Evolutionary conservation across 2,329 filamentous ascomycete species (phyloP), one percentile per base, ranked within the genome.

Genomic region (Escovopsis weberi): DNA sequence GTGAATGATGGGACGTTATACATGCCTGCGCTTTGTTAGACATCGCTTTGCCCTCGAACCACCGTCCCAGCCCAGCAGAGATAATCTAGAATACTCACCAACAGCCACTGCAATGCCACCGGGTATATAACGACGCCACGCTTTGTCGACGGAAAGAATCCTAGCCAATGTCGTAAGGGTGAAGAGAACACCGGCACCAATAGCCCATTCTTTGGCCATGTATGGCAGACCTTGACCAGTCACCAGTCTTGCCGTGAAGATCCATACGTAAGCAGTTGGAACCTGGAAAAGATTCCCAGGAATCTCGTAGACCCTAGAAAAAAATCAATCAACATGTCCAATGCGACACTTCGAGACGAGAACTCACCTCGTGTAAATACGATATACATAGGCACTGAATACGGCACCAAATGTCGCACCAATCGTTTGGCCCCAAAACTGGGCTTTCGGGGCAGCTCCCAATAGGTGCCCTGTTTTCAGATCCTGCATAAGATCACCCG

Each of bases 1-100:
- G 91, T 98, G 57, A 98, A 98, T 0, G 86, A 94, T 0, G 91
- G 91, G 1, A 89, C 86, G 54, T 96, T 98, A 64, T 96, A 98
- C 78, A 98, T 98, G 39, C 91, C 82, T 81, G 51, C 15, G 28
- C 2, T 32, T 42, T 32, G 11, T 26, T n/a, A 45, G 6, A 38
- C 28, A 9, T 32, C 11, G 28, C 7, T 32, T 11, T 32, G 28
- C 7, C 28, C 11, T 9, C 7, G 8, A 11, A 3, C 11, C 28
- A 3, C 11, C 4, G 8, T 9, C 28, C 28, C 8, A 3, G 28
- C 7, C 28, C 28, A 30, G 26, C 18, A 2, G 26, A 30, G 43
- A 28, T 47, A 40, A 28, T 12, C 38, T 38, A 5, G 7, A 36
- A 33, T 28, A 50, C 59, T 59, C 62, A 82, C 81, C 88, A 53